Base-by-base conservation (phyloP, 495 filamentous ascomycete species). In the Bacidia gigantensis region DNA sequence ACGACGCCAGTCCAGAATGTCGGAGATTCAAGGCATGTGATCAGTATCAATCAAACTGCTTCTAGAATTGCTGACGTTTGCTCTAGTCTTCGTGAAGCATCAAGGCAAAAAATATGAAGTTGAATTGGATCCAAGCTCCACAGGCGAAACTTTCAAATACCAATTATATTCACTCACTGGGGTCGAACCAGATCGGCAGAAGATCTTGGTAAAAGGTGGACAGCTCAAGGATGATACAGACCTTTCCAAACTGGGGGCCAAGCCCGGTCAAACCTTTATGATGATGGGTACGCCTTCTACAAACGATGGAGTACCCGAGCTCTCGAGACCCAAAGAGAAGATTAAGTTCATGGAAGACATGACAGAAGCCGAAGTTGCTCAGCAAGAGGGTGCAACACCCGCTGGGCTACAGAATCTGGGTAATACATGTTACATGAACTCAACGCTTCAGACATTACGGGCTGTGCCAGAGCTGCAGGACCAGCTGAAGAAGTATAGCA, bases 391-490 rank as follows among this genome's bases (percentile, higher is more conserved):
- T 40, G 92, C 90, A 41, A 87, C 72, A 45, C 92, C 92, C 11
- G 86, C 92, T 52, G 92, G 92, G 26, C 65, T 98, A 55, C 78
- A 88, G 63, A 98, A 98, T 59, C 71, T 95, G 54, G 92, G 92
- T 22, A 98, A 98, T 63, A 97, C 92, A 1, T 98, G 92, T 72
- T 98, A 98, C 64, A 80, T 97, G 62, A 98, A 98, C 72, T 89
- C 93, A 21, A 96, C 92, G 0, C 75, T 98, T 20, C 92, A 98
- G 66, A 80, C 87, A 3, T 70, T 98, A 52, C 79, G 87, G 51
- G 76, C 86, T 54, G 86, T 98, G 49, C 93, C 93, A 0, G 92
- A 98, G 67, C 75, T 98, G 23, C 87, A 95, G 60, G 73, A 85
- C 32, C 82, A 89, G 62, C 75, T 98, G 17, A 60, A 65, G 32